These are phyloP conservation scores for Syzygium aqueum DNA, from an alignment of 345 rosid genomes.

Conservation along the genomic window DNA sequence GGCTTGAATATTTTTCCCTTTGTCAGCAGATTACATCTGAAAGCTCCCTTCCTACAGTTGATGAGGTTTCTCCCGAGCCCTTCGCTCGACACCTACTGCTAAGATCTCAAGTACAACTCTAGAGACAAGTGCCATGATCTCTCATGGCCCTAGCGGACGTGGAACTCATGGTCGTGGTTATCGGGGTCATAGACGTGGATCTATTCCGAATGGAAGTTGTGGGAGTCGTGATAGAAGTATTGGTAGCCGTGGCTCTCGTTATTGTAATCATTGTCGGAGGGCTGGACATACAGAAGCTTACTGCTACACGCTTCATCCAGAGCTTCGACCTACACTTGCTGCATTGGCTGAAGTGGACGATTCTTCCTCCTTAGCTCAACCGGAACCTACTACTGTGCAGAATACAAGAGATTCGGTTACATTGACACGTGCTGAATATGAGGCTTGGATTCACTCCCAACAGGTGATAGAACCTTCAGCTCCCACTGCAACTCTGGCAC, in stretches of 20 bases:
- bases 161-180: not conserved
- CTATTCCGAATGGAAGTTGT: not conserved
- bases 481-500: not conserved
- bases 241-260: not conserved
- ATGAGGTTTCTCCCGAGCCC: not conserved
- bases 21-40: not conserved
- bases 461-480: not conserved
- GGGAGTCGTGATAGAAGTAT: not conserved
- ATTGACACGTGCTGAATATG: not conserved
- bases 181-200: not conserved
- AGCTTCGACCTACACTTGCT: not conserved
- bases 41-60: not conserved
- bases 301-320: not conserved
- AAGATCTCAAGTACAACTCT: not conserved
- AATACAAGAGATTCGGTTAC: not conserved
- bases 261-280: not conserved
- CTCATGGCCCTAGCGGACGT: not conserved
- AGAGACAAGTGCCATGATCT: not conserved
- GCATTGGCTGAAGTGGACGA: not conserved
- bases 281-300: not conserved
- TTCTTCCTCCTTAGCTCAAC: not conserved
- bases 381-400: not conserved
- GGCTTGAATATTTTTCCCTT: not conserved
- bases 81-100: not conserved
- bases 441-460: not conserved